phyloP scores from a whole-genome alignment of 1,284 basidiomycete genomes.

The Coriolopsis trogii region DNA sequence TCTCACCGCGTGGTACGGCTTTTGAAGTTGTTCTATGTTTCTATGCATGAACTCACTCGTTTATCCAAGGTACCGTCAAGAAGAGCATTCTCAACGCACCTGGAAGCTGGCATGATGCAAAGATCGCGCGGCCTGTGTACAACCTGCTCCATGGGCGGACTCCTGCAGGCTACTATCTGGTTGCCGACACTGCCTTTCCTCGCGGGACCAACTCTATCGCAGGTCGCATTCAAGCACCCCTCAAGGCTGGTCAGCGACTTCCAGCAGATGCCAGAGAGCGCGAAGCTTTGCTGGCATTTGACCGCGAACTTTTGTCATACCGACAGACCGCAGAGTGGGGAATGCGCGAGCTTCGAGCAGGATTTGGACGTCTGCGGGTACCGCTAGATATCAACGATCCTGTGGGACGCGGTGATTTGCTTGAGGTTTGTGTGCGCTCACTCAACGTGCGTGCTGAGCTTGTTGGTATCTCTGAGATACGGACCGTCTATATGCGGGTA shows the following conservation, averaged over 20 bases:
- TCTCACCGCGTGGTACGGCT: slow-evolving; percentile 24
- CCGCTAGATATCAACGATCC: slow-evolving; percentile 39
- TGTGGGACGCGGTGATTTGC: slow-evolving; percentile 27
- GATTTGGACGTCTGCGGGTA: slow-evolving; percentile 42
- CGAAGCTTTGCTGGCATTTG: background rate
- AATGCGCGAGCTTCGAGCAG: slow-evolving; percentile 42
- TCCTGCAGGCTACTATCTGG: slow-evolving; percentile 43
- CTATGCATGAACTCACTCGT: no score
- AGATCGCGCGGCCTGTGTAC: slow-evolving; percentile 42
- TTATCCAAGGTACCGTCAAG: slow-evolving; percentile 40
- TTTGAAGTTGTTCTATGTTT: background rate
- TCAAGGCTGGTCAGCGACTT: slow-evolving; percentile 40
- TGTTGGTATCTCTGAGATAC: slow-evolving; percentile 45
- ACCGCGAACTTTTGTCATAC: slow-evolving; percentile 32
- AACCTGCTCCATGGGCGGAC: slow-evolving; percentile 35
- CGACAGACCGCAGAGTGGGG: slow-evolving; percentile 51
- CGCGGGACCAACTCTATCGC: slow-evolving; percentile 32
- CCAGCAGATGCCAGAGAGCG: slow-evolving; percentile 27
- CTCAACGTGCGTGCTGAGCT: slow-evolving; percentile 34
- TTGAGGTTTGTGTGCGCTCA: slow-evolving; percentile 36
- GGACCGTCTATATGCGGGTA: slow-evolving; percentile 39
- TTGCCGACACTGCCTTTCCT: slow-evolving; percentile 49
- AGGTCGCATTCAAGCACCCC: slow-evolving; percentile 42
- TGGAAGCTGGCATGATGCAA: slow-evolving; percentile 53
- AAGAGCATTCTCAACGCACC: slow-evolving; percentile 40